Base-by-base conservation (phyloP, 768 basidiomycete species). In the Russula emetica region DNA sequence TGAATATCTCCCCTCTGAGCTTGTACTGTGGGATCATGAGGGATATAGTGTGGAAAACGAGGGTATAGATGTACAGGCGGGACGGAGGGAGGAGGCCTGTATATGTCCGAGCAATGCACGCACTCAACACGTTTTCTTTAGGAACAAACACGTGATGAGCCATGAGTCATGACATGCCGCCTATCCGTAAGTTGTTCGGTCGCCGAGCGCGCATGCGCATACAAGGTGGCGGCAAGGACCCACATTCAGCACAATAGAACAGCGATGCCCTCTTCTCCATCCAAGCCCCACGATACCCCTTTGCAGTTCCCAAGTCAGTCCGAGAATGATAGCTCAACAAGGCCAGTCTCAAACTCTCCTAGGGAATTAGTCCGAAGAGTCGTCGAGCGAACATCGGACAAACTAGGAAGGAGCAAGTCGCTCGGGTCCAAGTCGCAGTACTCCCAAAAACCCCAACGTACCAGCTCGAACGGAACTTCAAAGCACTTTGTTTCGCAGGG, bases 1-100 rank as follows among this genome's bases (percentile, higher is more conserved):
- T 82, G 74, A 88, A 92, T 64, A 88, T 69, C 81, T 91, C 89
- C 34, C 90, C 90, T 63, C 81, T 86, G 84, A 92, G 84, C 58
- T 58, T 66, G 40, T 26, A 56, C 16, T 34, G 58, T 38, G 52
- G 42, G 30, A 51, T 57, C 55, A 58, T 63, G 62, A n/a, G 32
- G 45, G 63, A 55, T 40, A 55, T 18, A 24, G 40, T 30, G 57
- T 59, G 49, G 55, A 45, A 55, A 42, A 32, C 24, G 32, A 45
- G 60, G 53, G 51, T 54, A 55, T 59, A 65, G 53, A 61, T 57
- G 64, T 45, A 55, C 49, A 62, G 62, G 58, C 40, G 44, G 40
- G 24, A 32, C 53, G 2, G 45, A 20, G 10, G 10, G 51, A 24
- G 38, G 40, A 16, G n/a, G 28, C 47, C 54, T 36, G 61, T 63